Evolutionary conservation across 2,329 filamentous ascomycete genomes (phyloP).

Genomic region (Hypomyces rosellus): DNA sequence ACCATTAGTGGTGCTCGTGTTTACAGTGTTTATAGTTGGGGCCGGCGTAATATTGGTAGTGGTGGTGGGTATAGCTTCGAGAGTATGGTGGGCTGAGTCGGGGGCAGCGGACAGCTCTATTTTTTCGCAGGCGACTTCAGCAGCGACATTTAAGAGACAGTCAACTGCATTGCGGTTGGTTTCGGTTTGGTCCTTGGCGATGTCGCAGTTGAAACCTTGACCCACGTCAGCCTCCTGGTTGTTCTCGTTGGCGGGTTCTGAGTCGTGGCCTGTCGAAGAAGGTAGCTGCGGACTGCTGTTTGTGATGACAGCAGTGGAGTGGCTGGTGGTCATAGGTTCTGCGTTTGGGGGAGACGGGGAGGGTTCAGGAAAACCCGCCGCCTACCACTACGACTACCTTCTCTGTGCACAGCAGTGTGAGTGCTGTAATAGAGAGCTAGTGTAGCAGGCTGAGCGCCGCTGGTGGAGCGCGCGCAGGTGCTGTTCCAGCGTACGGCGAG

Average conservation of each 20-base stretch:
- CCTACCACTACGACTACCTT: neutral
- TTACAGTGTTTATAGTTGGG: too few species aligned
- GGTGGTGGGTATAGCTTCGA: neutral
- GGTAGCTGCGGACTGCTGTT: conserved; percentile 6
- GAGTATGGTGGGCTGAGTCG: conserved; percentile 1
- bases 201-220: conserved; percentile 6
- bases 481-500: too few species aligned
- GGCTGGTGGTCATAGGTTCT: conserved; percentile 13
- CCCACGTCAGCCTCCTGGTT: conserved; percentile 7
- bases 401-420: neutral
- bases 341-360: conserved; percentile 1
- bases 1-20: neutral
- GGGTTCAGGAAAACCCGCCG: conserved; percentile 7
- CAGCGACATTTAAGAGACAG: conserved; percentile 1
- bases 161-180: conserved; percentile 6
- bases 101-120: neutral
- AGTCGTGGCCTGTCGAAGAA: conserved; percentile 8
- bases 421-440: neutral
- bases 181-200: neutral
- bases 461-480: neutral
- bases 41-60: neutral
- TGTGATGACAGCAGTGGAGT: conserved; percentile 11
- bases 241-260: conserved; percentile 8
- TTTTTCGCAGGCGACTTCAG: conserved; percentile 1
- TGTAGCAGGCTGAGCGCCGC: conserved; percentile 7